phyloP scores from a whole-genome alignment of 2,329 filamentous ascomycete species.

The Colletotrichum sp. region DNA sequence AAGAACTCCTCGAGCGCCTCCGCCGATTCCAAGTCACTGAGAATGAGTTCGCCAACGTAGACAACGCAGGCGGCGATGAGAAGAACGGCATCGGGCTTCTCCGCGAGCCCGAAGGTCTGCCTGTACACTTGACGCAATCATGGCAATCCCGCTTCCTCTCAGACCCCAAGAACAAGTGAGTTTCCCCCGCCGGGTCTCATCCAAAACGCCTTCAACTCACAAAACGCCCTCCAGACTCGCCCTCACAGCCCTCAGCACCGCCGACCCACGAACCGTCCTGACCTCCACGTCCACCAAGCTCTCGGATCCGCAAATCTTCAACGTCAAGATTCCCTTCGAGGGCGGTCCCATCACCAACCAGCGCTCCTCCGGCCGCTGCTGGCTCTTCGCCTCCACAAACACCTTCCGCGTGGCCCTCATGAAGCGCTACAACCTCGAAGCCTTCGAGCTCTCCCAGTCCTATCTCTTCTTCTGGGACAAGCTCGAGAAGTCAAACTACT shows the following conservation, averaged over 20 bases:
- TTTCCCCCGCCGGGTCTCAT: neutral
- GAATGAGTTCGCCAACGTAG: constrained; percentile 59
- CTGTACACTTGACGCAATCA: constrained; percentile 51
- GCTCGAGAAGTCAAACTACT: constrained; percentile 89
- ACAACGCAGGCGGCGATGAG: constrained; percentile 48
- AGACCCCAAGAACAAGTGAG: constrained; percentile 69
- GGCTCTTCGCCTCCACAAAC: constrained; percentile 92
- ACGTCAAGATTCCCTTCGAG: constrained; percentile 80
- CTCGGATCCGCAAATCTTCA: constrained; percentile 80
- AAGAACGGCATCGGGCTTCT: constrained; percentile 51
- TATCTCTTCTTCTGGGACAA: constrained; percentile 96
- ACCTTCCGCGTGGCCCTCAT: constrained; percentile 89
- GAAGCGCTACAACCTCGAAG: constrained; percentile 77
- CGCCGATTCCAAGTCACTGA: constrained; percentile 50
- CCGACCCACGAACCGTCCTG: constrained; percentile 70
- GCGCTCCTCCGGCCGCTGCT: constrained; percentile 80
- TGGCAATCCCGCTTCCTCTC: constrained; percentile 68
- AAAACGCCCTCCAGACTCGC: constrained; percentile 61
- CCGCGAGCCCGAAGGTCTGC: constrained; percentile 49
- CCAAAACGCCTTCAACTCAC: neutral
- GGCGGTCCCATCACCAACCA: constrained; percentile 87
- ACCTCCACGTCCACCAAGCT: constrained; percentile 66
- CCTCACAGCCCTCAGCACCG: constrained; percentile 71
- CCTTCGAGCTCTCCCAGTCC: constrained; percentile 85
- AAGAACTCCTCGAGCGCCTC: constrained; percentile 48